phyloP scores from a whole-genome alignment of 176 grass and related monocot genomes.

The Avena insularis region DNA sequence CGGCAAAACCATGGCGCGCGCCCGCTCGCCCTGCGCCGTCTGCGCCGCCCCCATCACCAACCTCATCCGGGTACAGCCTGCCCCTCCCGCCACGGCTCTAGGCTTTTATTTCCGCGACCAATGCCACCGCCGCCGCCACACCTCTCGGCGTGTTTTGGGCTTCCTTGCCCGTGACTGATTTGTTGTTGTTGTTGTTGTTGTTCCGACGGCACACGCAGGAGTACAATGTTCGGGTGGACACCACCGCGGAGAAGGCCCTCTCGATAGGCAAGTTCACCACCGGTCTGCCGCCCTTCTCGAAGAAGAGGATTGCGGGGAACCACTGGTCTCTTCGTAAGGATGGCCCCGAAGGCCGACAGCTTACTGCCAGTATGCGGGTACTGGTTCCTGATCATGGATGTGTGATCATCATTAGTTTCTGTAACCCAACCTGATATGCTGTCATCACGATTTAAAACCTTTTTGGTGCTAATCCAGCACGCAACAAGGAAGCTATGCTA shows the following conservation, averaged over 20 bases:
- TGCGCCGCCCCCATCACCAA: conserved; percentile 66
- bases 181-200: neutral
- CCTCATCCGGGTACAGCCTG: conserved; percentile 62
- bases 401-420: neutral
- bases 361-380: conserved; percentile 71
- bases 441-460: neutral
- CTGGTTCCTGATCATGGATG: conserved; percentile 11
- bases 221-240: conserved; percentile 64
- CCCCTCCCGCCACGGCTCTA: neutral
- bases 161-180: neutral
- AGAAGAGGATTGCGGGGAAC: conserved; percentile 61
- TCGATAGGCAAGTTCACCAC: conserved; percentile 70
- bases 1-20: conserved; percentile 58
- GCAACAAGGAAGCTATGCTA: neutral
- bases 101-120: neutral
- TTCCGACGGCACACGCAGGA: conserved; percentile 50
- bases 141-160: neutral
- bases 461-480: neutral
- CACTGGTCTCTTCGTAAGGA: conserved; percentile 87
- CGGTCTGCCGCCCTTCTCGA: conserved; percentile 68
- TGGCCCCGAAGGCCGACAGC: conserved; percentile 63
- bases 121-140: neutral
- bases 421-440: neutral
- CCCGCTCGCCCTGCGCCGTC: conserved; percentile 48
- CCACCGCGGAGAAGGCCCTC: conserved; percentile 53